A percentile compares a stretch with the other conserved stretches of the same genome.
phyloP scores from a whole-genome alignment of 1,284 basidiomycete genomes.

The Apiotrichum porosum region DNA sequence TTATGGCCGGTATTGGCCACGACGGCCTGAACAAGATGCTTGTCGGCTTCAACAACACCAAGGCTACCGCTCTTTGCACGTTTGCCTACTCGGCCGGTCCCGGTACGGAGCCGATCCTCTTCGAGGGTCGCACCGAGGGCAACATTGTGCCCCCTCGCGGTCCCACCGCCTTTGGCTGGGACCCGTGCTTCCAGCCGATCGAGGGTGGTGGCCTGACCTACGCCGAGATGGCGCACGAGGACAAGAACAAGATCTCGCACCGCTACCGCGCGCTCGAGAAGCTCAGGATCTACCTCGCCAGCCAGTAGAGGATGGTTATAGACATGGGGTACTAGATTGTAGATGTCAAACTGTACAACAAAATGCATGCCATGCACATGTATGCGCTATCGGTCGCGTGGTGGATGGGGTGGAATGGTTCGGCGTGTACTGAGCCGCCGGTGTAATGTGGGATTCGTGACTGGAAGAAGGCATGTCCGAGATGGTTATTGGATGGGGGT shows the following conservation, averaged over 20 bases:
- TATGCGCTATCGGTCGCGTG: too few relatives aligned
- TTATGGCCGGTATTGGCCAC: slow-evolving; percentile 72
- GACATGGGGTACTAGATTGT: not conserved
- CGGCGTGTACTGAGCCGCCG: too few relatives aligned
- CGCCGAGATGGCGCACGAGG: slow-evolving; percentile 82
- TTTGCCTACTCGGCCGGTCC: slow-evolving; percentile 90
- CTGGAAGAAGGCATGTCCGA: too few relatives aligned
- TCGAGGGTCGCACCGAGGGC: slow-evolving; percentile 86
- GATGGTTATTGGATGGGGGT: too few relatives aligned
- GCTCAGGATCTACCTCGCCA: slow-evolving; percentile 62
- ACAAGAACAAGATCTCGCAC: slow-evolving; percentile 88
- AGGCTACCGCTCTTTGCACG: slow-evolving; percentile 87
- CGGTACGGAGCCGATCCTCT: slow-evolving; percentile 67
- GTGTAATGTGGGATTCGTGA: too few relatives aligned
- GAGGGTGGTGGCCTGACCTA: slow-evolving; percentile 56
- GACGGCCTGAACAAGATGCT: slow-evolving; percentile 85
- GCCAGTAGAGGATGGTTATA: slow-evolving; percentile 14
- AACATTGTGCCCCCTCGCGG: slow-evolving; percentile 82
- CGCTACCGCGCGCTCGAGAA: slow-evolving; percentile 80
- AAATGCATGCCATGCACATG: too few relatives aligned
- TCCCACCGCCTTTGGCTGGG: slow-evolving; percentile 78
- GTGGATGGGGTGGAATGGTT: too few relatives aligned
- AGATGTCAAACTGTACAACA: not conserved
- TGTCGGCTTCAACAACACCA: slow-evolving; percentile 71
- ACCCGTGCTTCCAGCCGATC: slow-evolving; percentile 76